Percentiles rank a stretch among this genome's conserved stretches.
These are phyloP conservation scores for Eimeria necatrix DNA, from an alignment of 169 alveolate species.

Conservation along the genomic window DNA sequence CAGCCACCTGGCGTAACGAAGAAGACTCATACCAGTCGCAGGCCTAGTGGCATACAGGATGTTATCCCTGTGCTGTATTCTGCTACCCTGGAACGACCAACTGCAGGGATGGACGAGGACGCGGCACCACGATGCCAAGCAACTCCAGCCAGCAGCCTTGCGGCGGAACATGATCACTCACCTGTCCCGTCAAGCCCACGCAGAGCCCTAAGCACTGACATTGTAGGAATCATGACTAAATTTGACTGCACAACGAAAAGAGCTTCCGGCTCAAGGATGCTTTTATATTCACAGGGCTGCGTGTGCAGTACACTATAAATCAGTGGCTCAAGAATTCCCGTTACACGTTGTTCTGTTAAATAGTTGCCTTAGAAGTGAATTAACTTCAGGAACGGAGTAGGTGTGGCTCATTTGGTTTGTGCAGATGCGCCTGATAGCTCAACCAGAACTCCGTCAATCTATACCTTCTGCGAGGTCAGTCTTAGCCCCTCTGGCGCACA, in stretches of 20 bases:
- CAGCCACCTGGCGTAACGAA: not conserved
- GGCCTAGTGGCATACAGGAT: not conserved
- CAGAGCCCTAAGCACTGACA: slow-evolving; percentile 6
- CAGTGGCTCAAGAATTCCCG: not conserved
- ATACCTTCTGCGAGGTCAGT: slow-evolving; percentile 1
- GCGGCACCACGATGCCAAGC: not conserved
- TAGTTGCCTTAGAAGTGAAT: not conserved
- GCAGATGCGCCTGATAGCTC: slow-evolving; percentile 29
- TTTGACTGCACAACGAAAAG: not conserved
- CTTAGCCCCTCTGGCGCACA: not conserved
- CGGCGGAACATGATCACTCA: not conserved
- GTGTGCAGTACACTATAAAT: not conserved
- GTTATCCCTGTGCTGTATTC: slow-evolving; percentile 14
- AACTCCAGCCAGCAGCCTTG: not conserved
- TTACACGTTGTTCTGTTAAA: not conserved
- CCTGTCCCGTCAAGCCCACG: not conserved
- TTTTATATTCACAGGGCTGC: not conserved
- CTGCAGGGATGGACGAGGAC: slow-evolving; percentile 27
- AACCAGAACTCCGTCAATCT: slow-evolving; percentile 35
- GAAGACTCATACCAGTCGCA: not conserved
- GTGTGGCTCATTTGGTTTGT: not conserved
- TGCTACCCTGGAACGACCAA: slow-evolving; percentile 37
- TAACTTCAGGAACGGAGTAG: not conserved
- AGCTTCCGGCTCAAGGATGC: not conserved
- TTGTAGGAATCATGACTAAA: not conserved